phyloP scores from a whole-genome alignment of 1,284 basidiomycete genomes.

The Pyrrhoderma lamaoense region DNA sequence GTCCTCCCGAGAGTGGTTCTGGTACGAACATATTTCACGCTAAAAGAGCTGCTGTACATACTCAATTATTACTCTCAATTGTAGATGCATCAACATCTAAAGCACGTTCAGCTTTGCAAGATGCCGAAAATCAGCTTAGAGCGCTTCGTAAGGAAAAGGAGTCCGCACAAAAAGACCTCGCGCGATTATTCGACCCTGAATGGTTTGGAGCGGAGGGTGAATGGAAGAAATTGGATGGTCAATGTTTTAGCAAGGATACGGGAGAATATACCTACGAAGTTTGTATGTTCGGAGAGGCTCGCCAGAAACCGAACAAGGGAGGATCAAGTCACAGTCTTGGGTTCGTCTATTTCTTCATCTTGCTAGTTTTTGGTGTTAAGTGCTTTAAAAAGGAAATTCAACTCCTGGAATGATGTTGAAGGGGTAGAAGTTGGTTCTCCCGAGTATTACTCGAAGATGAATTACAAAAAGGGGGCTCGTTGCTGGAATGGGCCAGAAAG shows the following conservation, averaged over 20 bases:
- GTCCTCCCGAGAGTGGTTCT: background rate
- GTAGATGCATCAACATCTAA: slow-evolving; percentile 32
- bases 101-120: slow-evolving; percentile 57
- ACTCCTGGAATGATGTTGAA: slow-evolving; percentile 62
- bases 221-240: slow-evolving; percentile 90
- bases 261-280: slow-evolving; percentile 97
- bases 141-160: slow-evolving; percentile 40
- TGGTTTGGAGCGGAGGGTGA: slow-evolving; percentile 82
- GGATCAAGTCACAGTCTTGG: slow-evolving; percentile 78
- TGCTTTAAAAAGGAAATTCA: slow-evolving; percentile 56
- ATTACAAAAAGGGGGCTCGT: slow-evolving; percentile 76
- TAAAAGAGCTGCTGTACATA: no score
- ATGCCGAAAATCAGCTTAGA: slow-evolving; percentile 50
- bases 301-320: slow-evolving; percentile 84
- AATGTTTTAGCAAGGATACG: slow-evolving; percentile 74
- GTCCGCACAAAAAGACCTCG: slow-evolving; percentile 46
- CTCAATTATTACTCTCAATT: no score
- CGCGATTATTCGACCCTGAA: slow-evolving; percentile 52
- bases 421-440: slow-evolving; percentile 51
- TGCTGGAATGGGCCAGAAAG: slow-evolving; percentile 98
- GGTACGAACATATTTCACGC: no score
- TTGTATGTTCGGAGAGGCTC: slow-evolving; percentile 87
- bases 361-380: background rate
- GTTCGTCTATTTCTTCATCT: slow-evolving; percentile 37
- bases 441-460: slow-evolving; percentile 75